Percentiles rank a stretch among this genome's conserved stretches.
phyloP scores from a whole-genome alignment of 2,329 filamentous ascomycete species.

The Colletotrichum sp. region DNA sequence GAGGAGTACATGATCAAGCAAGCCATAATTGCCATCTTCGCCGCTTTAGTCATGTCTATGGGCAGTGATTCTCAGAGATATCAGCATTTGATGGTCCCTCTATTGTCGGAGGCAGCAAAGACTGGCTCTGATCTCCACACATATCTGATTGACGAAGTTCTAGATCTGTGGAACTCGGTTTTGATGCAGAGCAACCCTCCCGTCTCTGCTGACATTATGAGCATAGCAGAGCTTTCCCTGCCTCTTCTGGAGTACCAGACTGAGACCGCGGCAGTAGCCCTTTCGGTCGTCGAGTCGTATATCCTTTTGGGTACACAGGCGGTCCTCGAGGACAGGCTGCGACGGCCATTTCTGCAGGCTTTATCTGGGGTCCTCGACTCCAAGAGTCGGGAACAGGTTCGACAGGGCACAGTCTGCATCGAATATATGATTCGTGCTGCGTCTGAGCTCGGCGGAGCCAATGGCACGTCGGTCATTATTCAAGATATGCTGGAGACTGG shows the following conservation, averaged over 20 bases:
- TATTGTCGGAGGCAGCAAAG: constrained; percentile 81
- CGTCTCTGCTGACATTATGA: constrained; percentile 63
- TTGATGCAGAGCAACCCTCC: constrained; percentile 68
- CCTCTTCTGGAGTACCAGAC: constrained; percentile 70
- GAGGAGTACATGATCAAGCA: constrained; percentile 95
- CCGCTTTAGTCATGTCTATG: constrained; percentile 86
- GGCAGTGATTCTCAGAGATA: constrained; percentile 78
- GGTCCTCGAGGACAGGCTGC: constrained; percentile 62
- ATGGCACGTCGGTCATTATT: constrained; percentile 66
- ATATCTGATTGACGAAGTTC: constrained; percentile 88
- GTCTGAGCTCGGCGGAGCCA: constrained; percentile 62
- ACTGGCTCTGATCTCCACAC: constrained; percentile 75
- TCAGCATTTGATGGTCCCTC: constrained; percentile 78
- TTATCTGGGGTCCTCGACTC: constrained; percentile 55
- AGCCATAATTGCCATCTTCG: constrained; percentile 83
- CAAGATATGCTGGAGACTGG: constrained; percentile 68
- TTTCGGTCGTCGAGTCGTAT: constrained; percentile 73
- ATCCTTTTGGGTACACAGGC: constrained; percentile 72
- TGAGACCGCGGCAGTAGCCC: constrained; percentile 63
- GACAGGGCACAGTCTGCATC: constrained; percentile 62
- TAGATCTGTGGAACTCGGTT: constrained; percentile 87
- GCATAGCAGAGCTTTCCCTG: constrained; percentile 66
- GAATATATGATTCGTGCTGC: constrained; percentile 70
- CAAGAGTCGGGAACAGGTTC: constrained; percentile 61
- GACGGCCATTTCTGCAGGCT: constrained; percentile 52